Percentiles rank a stretch among this genome's conserved stretches.
phyloP scores from a whole-genome alignment of 208 protist genomes.

The Blechomonas ayalai region DNA sequence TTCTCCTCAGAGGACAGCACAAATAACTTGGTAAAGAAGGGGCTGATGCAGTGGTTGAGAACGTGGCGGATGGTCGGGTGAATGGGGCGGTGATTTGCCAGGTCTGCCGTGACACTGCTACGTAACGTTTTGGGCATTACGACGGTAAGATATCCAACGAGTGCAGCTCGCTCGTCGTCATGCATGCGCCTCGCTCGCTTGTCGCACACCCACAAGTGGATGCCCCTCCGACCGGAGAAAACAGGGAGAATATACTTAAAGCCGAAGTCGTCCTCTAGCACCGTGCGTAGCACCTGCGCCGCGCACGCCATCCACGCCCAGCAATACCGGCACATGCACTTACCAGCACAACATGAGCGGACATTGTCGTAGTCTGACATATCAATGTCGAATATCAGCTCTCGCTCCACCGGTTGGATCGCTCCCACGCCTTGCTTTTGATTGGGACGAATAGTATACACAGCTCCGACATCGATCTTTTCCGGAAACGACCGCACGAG shows the following conservation, averaged over 20 bases:
- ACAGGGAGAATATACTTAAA: constrained; percentile 97
- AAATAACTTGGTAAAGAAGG: constrained; percentile 66
- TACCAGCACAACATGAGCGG: constrained; percentile 93
- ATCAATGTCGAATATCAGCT: constrained; percentile 99
- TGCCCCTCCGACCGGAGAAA: constrained; percentile 97
- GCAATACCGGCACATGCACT: constrained; percentile 94
- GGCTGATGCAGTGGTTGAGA: constrained; percentile 36
- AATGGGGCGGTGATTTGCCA: constrained; percentile 68
- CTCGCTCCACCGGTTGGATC: constrained; percentile 84
- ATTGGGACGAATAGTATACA: constrained; percentile 81
- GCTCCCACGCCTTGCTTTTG: constrained; percentile 76
- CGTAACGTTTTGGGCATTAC: constrained; percentile 51
- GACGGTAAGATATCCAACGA: constrained; percentile 92
- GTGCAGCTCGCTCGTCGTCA: constrained; percentile 83
- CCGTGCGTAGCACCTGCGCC: constrained; percentile 81
- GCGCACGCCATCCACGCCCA: constrained; percentile 97
- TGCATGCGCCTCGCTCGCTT: constrained; percentile 72
- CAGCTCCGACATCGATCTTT: constrained; percentile 87
- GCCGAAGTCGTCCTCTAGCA: constrained; percentile 93
- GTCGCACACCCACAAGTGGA: constrained; percentile 99
- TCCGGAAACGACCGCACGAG: constrained; percentile 73
- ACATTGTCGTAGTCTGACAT: constrained; percentile 99
- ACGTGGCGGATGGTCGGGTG: constrained; percentile 73
- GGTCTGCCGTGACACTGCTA: constrained; percentile 44
- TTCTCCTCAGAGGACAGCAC: constrained; percentile 37